Percentiles rank a stretch among this genome's conserved stretches.
phyloP scores from a whole-genome alignment of 2,329 filamentous ascomycete species.

The Aspergillus spinulosporus region DNA sequence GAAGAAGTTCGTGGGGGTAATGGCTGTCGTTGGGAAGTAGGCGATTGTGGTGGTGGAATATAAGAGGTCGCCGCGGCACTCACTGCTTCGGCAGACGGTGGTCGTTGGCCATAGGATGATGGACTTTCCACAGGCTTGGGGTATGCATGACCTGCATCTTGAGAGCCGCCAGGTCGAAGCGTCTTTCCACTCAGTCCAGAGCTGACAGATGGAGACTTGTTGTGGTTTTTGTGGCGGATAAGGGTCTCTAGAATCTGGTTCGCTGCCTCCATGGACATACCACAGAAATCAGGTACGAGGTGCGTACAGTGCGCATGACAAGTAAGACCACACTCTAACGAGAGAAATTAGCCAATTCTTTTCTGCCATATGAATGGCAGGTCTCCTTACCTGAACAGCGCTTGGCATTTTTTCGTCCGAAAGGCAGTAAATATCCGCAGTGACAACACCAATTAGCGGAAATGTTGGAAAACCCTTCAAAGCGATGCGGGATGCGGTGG shows the following conservation, averaged over 20 bases:
- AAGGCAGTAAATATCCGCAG: conserved; percentile 91
- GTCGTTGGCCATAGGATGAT: conserved; percentile 36
- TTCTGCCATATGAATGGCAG: not conserved
- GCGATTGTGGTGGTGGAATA: conserved; percentile 51
- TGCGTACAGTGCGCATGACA: conserved; percentile 90
- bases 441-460: conserved; percentile 99
- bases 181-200: conserved; percentile 65
- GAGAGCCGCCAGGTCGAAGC: conserved; percentile 58
- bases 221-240: conserved; percentile 74
- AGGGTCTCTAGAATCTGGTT: conserved; percentile 91
- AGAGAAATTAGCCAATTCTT: not conserved
- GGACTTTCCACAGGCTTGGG: conserved; percentile 38
- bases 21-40: conserved; percentile 44
- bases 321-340: conserved; percentile 80
- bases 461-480: conserved; percentile 94
- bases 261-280: conserved; percentile 97
- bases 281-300: conserved; percentile 96
- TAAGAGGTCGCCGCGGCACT: conserved; percentile 46
- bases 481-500: conserved; percentile 96
- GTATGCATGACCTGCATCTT: conserved; percentile 38
- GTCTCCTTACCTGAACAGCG: conserved; percentile 72
- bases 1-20: conserved; percentile 52
- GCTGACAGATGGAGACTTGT: conserved; percentile 53
- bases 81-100: conserved; percentile 43
- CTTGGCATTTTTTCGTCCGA: conserved; percentile 91